Percentiles rank a stretch among this genome's conserved stretches.
phyloP scores from a whole-genome alignment of 768 basidiomycete species.

The Phlebiopsis gigantea region DNA sequence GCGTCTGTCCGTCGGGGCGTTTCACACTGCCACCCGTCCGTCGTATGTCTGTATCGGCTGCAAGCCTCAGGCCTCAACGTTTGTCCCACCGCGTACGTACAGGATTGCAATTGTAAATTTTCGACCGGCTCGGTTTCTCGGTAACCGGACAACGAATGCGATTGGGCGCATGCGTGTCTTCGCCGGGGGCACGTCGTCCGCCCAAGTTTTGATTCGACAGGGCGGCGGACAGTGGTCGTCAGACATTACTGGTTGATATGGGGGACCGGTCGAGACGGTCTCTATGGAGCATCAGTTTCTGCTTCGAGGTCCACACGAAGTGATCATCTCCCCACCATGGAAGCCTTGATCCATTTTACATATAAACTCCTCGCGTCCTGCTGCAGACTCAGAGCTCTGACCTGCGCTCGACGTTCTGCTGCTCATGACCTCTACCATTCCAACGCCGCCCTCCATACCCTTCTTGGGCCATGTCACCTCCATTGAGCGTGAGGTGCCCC shows the following conservation, averaged over 20 bases:
- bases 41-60: neutral
- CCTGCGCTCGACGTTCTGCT: neutral
- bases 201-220: neutral
- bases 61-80: neutral
- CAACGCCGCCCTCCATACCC: constrained; percentile 36
- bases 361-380: neutral
- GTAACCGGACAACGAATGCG: neutral
- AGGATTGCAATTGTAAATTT: neutral
- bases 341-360: neutral
- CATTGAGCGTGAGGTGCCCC: constrained; percentile 32
- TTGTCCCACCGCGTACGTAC: neutral
- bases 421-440: constrained; percentile 34
- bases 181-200: neutral
- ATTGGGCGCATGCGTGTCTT: neutral
- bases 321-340: neutral
- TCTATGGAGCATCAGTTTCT: neutral
- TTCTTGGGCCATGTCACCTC: constrained; percentile 36
- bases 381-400: neutral
- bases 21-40: neutral
- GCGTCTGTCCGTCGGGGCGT: neutral
- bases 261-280: neutral
- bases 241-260: neutral
- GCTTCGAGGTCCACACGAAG: neutral
- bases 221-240: neutral
- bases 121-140: neutral